phyloP scores from a whole-genome alignment of 2,329 filamentous ascomycete genomes.

The Monilinia aucupariae region DNA sequence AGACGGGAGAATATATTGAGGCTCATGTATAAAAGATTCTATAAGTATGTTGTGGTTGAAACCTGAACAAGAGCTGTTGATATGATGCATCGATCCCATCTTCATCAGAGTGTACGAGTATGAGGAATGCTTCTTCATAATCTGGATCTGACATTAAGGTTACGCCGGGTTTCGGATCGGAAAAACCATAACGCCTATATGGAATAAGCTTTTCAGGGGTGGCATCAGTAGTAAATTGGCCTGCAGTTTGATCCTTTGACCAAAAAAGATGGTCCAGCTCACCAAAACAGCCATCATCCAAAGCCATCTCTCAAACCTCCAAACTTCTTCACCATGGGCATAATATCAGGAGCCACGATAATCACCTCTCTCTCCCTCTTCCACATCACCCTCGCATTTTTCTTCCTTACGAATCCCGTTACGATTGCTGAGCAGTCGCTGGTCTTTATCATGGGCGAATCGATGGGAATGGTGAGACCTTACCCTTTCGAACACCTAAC shows the following conservation, averaged over 20 bases:
- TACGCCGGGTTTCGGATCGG: conserved; percentile 8
- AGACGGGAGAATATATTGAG: too few species aligned
- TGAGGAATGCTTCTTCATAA: too few species aligned
- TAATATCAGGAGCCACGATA: conserved; percentile 75
- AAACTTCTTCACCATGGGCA: conserved; percentile 55
- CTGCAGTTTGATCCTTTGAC: conserved; percentile 7
- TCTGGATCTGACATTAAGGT: too few species aligned
- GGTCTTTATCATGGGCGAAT: conserved; percentile 75
- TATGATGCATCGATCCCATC: too few species aligned
- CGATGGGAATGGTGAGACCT: conserved; percentile 67
- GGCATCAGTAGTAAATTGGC: background rate
- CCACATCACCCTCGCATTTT: conserved; percentile 76
- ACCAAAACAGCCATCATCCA: background rate
- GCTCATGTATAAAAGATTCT: too few species aligned
- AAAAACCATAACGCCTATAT: conserved; percentile 14
- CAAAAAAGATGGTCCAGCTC: background rate
- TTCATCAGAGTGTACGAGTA: too few species aligned
- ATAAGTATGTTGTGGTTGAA: too few species aligned
- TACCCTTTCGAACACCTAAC: background rate
- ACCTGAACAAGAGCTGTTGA: too few species aligned
- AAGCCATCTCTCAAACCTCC: background rate
- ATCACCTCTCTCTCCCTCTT: conserved; percentile 78
- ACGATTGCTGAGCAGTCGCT: conserved; percentile 72
- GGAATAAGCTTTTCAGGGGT: conserved; percentile 8
- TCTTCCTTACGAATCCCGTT: conserved; percentile 70